Percentiles rank a stretch among this genome's conserved stretches.
These are phyloP conservation scores for Penicillium taxi DNA, from an alignment of 495 filamentous ascomycete genomes.

Conservation along the genomic window DNA sequence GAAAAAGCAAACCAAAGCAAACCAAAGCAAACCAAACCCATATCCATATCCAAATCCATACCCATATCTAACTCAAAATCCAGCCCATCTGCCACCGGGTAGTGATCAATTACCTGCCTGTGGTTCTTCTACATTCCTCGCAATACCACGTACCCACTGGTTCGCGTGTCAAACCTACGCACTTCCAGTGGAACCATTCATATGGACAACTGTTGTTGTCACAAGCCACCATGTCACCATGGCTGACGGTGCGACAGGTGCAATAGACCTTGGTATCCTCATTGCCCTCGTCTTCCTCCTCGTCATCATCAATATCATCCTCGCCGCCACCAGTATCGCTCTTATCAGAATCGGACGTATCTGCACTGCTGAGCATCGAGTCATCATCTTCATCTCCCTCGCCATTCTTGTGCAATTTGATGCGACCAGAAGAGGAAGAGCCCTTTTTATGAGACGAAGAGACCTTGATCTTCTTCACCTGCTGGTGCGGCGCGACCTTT, in stretches of 20 bases:
- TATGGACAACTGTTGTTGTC: conserved; percentile 87
- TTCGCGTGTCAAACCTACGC: conserved; percentile 82
- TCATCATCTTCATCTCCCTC: conserved; percentile 62
- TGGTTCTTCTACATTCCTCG: conserved; percentile 62
- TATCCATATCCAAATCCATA: no score
- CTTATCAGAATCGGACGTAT: conserved; percentile 42
- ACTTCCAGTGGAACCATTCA: conserved; percentile 99
- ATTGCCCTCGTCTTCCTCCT: conserved; percentile 75
- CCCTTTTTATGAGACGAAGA: conserved; percentile 44
- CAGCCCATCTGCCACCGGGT: no score
- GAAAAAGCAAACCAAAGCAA: no score
- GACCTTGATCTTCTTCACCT: conserved; percentile 46
- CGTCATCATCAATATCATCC: conserved; percentile 59
- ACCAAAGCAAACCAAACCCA: no score
- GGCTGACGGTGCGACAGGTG: conserved; percentile 83
- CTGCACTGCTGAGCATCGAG: conserved; percentile 46
- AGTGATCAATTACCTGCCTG: conserved; percentile 44
- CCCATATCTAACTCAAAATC: no score
- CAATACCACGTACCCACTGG: conserved; percentile 92
- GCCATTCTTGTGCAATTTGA: conserved; percentile 50
- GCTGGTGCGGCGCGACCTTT: conserved; percentile 61
- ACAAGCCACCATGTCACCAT: conserved; percentile 97
- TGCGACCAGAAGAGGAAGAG: conserved; percentile 32
- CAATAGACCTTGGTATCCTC: conserved; percentile 89
- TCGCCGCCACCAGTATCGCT: conserved; percentile 31